Evolutionary conservation across 2,329 filamentous ascomycete genomes (phyloP), one percentile per base, ranked within the genome.

Genomic region (Blastomyces gilchristii): DNA sequence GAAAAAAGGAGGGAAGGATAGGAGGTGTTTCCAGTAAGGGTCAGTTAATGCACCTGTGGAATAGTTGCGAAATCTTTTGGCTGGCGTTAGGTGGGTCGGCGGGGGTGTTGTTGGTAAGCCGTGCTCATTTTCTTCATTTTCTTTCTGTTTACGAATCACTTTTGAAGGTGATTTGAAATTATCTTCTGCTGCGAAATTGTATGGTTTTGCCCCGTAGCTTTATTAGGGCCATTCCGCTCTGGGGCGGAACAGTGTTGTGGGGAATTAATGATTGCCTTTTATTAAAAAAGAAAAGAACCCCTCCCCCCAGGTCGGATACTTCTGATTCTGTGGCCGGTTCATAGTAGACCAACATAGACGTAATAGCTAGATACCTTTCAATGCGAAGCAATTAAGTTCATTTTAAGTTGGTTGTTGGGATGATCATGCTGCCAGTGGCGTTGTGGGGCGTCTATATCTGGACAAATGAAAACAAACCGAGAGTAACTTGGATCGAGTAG

Each of bases 111-210:
- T 53, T 60, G 49, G 49, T 53, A 52, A 52, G 45, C 58, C 34
- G 45, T 60, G 57, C n/a, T 52, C n/a, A 58, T 58, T 34, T 64
- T 67, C 59, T 63, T 62, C 62, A 31, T 58, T 63, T 60, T 59
- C 62, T 59, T 53, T 45, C 60, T 62, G 43, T 22, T 45, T 54
- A 16, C 50, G 11, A n/a, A 45, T 50, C 53, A 3, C 31, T 22
- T 39, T 45, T 58, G 60, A 52, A 63, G 61, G 62, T 25, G 60
- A 63, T 47, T 41, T 60, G 41, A 50, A 66, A 62, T 66, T 63
- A 53, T 61, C 49, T 62, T 64, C 45, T 58, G 61, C 28, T 63
- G 22, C 60, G 49, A 6, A 31, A 31, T 56, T 39, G n/a, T 49
- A 8, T 39, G 16, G 59, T 62, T 54, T 52, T 45, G 60, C 41